phyloP scores from a whole-genome alignment of 2,329 filamentous ascomycete genomes.

The Didymella exigua region DNA sequence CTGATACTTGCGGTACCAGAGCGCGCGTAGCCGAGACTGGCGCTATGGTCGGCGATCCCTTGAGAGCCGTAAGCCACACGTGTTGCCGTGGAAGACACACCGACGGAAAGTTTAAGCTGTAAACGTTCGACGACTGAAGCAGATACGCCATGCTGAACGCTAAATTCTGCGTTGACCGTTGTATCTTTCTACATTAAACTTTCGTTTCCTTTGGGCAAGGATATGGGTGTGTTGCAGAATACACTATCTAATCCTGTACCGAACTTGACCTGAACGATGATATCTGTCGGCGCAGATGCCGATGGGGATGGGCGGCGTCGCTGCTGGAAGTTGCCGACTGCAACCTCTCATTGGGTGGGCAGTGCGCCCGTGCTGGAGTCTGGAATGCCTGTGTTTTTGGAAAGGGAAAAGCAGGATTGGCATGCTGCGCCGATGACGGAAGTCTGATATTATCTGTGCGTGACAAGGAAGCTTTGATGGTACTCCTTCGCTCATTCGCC shows the following conservation, averaged over 20 bases:
- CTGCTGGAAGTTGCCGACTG: background rate
- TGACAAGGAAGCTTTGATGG: background rate
- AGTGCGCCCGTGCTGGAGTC: background rate
- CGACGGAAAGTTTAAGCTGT: conserved; percentile 5
- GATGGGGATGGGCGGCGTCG: background rate
- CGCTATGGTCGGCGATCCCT: conserved; percentile 2
- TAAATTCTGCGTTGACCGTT: background rate
- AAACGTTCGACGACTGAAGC: conserved; percentile 2
- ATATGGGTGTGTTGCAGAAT: background rate
- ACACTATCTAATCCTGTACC: background rate
- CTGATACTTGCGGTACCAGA: background rate
- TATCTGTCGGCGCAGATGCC: background rate
- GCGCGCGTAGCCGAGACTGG: background rate
- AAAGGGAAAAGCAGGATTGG: background rate
- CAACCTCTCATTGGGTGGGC: conserved; percentile 6
- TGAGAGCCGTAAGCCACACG: conserved; percentile 1
- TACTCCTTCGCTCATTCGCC: background rate
- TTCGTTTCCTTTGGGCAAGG: background rate
- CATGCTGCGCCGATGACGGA: background rate
- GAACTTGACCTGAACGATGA: background rate
- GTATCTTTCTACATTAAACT: background rate
- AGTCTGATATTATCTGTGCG: background rate
- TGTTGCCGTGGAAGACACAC: background rate
- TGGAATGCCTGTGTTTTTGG: background rate
- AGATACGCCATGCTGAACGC: background rate